phyloP scores from a whole-genome alignment of 345 rosid species.

The Pseudoturritis turrita region DNA sequence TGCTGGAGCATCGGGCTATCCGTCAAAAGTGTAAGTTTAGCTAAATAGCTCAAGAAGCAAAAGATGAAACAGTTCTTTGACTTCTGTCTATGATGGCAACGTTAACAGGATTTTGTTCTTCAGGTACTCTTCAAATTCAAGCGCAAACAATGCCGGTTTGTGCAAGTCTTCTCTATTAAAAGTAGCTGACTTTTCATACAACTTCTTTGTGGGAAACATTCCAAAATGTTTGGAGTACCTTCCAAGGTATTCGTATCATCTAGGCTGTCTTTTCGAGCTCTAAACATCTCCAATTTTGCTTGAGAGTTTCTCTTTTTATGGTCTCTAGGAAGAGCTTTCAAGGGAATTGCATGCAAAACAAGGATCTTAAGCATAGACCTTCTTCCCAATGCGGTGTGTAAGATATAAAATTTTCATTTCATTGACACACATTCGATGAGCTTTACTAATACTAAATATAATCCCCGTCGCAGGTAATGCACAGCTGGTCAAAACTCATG shows the following conservation, averaged over 20 bases:
- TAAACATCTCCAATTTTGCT: not conserved
- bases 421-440: not conserved
- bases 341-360: constrained; percentile 77
- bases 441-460: not conserved
- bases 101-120: not conserved
- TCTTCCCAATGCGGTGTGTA: constrained; percentile 60
- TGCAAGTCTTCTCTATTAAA: constrained; percentile 71
- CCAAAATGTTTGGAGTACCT: constrained; percentile 80
- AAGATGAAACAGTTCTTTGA: not conserved
- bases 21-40: constrained; percentile 27
- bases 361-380: constrained; percentile 67
- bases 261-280: not conserved
- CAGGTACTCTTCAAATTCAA: constrained; percentile 60
- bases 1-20: constrained; percentile 24
- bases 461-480: constrained; percentile 39
- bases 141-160: constrained; percentile 53
- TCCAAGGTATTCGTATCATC: constrained; percentile 51
- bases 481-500: constrained; percentile 44
- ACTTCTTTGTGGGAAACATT: constrained; percentile 77
- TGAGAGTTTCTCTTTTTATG: not conserved
- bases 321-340: constrained; percentile 72
- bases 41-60: constrained; percentile 2
- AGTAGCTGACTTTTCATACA: constrained; percentile 80
- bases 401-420: not conserved
- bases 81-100: not conserved